These are phyloP conservation scores for Amylostereum areolatum DNA, from an alignment of 1,284 basidiomycete species.

Conservation along the genomic window DNA sequence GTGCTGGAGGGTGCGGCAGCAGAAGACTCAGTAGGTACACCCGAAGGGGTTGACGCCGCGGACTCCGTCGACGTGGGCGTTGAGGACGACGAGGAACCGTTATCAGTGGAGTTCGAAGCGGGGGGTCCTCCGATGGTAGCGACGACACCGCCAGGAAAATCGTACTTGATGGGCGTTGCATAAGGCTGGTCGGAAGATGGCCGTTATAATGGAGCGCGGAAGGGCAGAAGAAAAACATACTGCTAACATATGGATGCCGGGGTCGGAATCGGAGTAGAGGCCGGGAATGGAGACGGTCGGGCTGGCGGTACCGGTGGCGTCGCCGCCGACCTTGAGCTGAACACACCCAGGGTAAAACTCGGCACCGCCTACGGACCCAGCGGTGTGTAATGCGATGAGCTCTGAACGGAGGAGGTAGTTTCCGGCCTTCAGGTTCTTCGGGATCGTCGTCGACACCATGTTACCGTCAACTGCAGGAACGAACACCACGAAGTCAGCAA, in stretches of 20 bases:
- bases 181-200: too few species aligned
- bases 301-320: slow-evolving; percentile 36
- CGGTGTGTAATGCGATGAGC: slow-evolving; percentile 66
- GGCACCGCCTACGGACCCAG: slow-evolving; percentile 40
- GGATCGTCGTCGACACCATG: slow-evolving; percentile 45
- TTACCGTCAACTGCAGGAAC: slow-evolving; percentile 13
- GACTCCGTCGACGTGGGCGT: neutral
- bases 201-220: neutral
- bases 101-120: neutral
- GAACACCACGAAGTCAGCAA: neutral
- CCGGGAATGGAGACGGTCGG: slow-evolving; percentile 61
- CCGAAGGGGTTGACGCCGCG: neutral
- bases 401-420: slow-evolving; percentile 69
- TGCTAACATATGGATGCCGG: slow-evolving; percentile 48
- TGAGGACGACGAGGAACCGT: neutral
- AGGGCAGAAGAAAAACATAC: slow-evolving; percentile 28
- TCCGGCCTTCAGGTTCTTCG: slow-evolving; percentile 48
- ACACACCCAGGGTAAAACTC: slow-evolving; percentile 73
- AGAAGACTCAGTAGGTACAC: neutral
- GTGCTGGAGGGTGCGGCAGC: neutral
- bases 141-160: neutral
- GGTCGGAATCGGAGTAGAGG: slow-evolving; percentile 53
- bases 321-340: slow-evolving; percentile 53
- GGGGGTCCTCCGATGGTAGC: neutral
- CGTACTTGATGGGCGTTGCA: neutral